A percentile compares a stretch with the other conserved stretches of the same genome.
phyloP scores from a whole-genome alignment of 2,329 filamentous ascomycete species.

The Monilinia laxa region DNA sequence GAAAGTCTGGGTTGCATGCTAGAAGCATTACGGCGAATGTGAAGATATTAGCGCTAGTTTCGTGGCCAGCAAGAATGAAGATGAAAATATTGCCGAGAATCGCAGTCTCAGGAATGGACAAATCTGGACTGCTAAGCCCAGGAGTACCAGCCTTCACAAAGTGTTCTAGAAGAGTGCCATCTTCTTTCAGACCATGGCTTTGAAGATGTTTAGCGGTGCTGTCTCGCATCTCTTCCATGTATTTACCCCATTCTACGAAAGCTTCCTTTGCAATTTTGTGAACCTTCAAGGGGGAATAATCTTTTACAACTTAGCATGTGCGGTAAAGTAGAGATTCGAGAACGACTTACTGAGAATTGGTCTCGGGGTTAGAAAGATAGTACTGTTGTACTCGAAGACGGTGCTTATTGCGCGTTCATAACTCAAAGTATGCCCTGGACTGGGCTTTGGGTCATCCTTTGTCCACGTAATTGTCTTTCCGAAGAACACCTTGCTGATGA shows the following conservation, averaged over 20 bases:
- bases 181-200: not conserved
- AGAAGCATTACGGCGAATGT: not conserved
- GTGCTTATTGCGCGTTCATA: not conserved
- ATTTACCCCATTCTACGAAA: conserved; percentile 6
- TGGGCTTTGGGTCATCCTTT: not conserved
- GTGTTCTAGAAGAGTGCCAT: not conserved
- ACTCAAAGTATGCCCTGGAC: not conserved
- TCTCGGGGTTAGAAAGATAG: conserved; percentile 8
- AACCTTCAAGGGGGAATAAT: conserved; percentile 6
- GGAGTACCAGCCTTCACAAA: not conserved
- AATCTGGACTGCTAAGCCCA: not conserved
- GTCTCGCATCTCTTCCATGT: conserved; percentile 13
- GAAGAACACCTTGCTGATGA: conserved; percentile 9
- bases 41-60: conserved; percentile 5
- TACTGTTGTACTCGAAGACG: conserved; percentile 1
- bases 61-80: conserved; percentile 8
- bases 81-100: conserved; percentile 6
- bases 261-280: conserved; percentile 6
- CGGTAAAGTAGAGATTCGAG: not conserved
- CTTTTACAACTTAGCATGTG: not conserved
- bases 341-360: conserved; percentile 4
- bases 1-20: not conserved
- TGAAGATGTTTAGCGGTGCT: conserved; percentile 1
- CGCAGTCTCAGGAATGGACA: not conserved
- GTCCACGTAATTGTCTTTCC: not conserved